Base-by-base conservation (phyloP, 106 monocot species). In the Apostasia shenzhenica region DNA sequence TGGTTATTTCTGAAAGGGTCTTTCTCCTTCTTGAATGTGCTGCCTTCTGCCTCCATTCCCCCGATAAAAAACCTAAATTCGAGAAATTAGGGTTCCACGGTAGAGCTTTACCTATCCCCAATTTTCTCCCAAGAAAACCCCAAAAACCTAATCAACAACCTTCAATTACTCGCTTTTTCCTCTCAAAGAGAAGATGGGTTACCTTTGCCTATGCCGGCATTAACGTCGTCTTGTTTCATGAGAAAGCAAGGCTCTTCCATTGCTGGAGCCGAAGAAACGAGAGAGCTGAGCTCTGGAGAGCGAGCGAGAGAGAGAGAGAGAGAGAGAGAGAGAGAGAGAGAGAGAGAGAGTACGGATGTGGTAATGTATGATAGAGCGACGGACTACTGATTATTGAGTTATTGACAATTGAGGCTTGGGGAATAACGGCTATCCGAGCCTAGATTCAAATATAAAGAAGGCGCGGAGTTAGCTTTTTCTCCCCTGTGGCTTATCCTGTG, bases 1-100 rank as follows among this genome's bases (percentile, higher is more conserved):
- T 83, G 44, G 83, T 81, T 57, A 90, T 83, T 59, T 86, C 86
- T 8, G 78, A 79, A 13, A 86, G 83, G 53, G 67, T 75, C 75
- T 79, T 75, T 61, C 86, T 74, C 60, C 81, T 73, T 46, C 57
- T 37, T 2, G 10, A 65, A 55, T 41, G 5, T 13, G 40, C 7
- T 14, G 69, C 44, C 72, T 76, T 72, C 42, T 76, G 76, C 41
- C 41, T 67, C 49, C 63, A 72, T 45, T 60, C 61, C 47, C 66
- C 67, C 37, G 2, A 10, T 10, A 5, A 46, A 57, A 48, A 44
- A n/a, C 74, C 66, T 57, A 43, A 48, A 40, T 13, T 37, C 1
- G 50, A 55, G 40, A 4, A 55, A 71, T 41, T 43, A 67, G 54
- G 57, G 45, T 45, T 42, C 13, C 39, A 12, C 2, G 48, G 7